Base-by-base conservation (phyloP, 2,329 filamentous ascomycete genomes). In the Colletotrichum ledebouriae region DNA sequence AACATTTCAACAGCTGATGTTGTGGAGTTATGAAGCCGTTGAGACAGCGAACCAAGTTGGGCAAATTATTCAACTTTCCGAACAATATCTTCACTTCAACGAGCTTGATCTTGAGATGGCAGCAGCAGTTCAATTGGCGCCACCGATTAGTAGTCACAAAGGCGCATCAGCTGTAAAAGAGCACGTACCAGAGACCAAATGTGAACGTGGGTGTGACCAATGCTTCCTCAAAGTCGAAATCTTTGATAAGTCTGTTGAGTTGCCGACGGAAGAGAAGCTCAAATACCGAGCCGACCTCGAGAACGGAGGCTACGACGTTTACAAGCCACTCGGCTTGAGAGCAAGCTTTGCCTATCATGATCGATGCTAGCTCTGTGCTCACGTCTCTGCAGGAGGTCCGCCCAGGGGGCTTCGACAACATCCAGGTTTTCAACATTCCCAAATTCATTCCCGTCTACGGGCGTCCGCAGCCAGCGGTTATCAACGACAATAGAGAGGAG, bases 191-290 rank as follows among this genome's bases (percentile, higher is more conserved):
- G 78, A 79, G 71, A 79, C 78, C 2, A 72, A 75, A 52, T 72
- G 78, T 57, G 75, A 79, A n/a, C 73, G 77, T 79, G 68, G 72
- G 77, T 52, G 2, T 39, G 25, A n/a, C 34, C 0, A 10, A 47
- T 11, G 34, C 37, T 2, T 5, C 20, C 20, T 34, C 3, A 6
- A 3, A 1, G 2, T 29, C 0, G 4, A 6, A 6, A 20, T 5
- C 22, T 25, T 33, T 2, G 88, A 84, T 1, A 86, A 87, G 65
- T 80, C 85, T 41, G 84, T 90, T 72, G 75, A 83, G 4, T 78
- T 90, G 0, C 81, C 87, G 0, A 78, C 82, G 0, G 84, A 87
- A 10, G 87, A 90, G 73, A 90, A 90, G 72, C 80, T 86, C 59
- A 86, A 86, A 17, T 88, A 86, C 70, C 82, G 84, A 39, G 78